phyloP scores from a whole-genome alignment of 148 eudicot genomes.

The Selenicereus undatus region DNA sequence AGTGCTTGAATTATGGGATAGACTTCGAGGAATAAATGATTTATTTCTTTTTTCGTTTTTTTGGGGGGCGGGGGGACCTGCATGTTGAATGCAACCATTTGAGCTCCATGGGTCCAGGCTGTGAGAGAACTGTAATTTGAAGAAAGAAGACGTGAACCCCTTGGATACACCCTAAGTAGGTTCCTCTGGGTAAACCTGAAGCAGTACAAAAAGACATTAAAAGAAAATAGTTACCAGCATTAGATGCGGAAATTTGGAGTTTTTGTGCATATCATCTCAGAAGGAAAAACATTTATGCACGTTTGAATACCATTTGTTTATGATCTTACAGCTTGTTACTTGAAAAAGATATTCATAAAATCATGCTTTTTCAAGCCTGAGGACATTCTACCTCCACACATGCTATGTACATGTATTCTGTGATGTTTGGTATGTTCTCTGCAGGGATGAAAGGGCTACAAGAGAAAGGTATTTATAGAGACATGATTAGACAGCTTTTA shows the following conservation, averaged over 20 bases:
- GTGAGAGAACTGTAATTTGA: slow-evolving; percentile 58
- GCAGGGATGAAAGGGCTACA: not conserved
- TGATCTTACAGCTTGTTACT: not conserved
- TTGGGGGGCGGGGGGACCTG: slow-evolving; percentile 36
- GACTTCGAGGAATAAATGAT: not conserved
- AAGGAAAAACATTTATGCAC: not conserved
- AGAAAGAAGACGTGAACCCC: slow-evolving; percentile 52
- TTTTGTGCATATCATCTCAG: not conserved
- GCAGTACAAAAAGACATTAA: not conserved
- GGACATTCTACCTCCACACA: too few species aligned
- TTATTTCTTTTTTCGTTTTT: not conserved
- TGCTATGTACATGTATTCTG: not conserved
- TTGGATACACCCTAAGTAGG: slow-evolving; percentile 64
- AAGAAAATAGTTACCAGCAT: not conserved
- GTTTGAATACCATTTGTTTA: not conserved
- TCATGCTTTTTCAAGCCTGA: too few species aligned
- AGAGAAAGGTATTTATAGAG: not conserved
- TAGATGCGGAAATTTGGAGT: not conserved
- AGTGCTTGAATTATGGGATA: not conserved
- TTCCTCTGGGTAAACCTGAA: slow-evolving; percentile 67
- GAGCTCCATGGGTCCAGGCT: slow-evolving; percentile 78
- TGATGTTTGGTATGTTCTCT: not conserved
- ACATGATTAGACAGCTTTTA: not conserved
- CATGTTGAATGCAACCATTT: slow-evolving; percentile 82
- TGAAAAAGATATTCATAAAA: too few species aligned